Percentiles rank a stretch among this genome's conserved stretches.
Evolutionary conservation across 1,284 basidiomycete species (phyloP).

Genomic region (Cryptococcus sp.): DNA sequence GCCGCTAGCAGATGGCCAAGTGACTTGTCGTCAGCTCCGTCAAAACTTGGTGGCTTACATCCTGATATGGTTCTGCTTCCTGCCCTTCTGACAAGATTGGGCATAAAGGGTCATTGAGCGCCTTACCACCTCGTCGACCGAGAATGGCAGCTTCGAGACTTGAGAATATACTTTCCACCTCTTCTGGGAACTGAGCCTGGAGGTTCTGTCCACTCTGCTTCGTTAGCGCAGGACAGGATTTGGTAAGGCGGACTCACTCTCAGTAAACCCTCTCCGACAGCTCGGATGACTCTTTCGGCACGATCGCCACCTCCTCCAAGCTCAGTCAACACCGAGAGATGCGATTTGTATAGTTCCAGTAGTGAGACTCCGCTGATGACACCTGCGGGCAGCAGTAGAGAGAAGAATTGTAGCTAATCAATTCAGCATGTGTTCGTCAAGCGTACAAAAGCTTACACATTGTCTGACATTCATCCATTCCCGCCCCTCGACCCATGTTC

Average conservation of each 20-base stretch:
- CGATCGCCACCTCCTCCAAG: constrained; percentile 82
- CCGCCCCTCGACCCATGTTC: constrained; percentile 74
- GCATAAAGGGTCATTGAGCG: constrained; percentile 29
- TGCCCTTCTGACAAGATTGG: constrained; percentile 31
- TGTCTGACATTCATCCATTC: constrained; percentile 83
- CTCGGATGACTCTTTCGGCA: constrained; percentile 76
- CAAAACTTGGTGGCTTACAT: constrained; percentile 20
- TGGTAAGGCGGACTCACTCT: constrained; percentile 54
- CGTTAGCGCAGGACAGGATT: constrained; percentile 8
- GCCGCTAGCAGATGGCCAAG: constrained; percentile 35
- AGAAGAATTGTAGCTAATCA: constrained; percentile 79
- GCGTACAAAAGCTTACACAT: constrained; percentile 58
- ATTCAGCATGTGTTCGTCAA: neutral
- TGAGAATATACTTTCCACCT: constrained; percentile 31
- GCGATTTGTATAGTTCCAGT: constrained; percentile 69
- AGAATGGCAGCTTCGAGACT: constrained; percentile 38
- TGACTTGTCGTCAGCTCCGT: constrained; percentile 18
- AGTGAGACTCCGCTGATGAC: constrained; percentile 72
- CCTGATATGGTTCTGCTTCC: constrained; percentile 26
- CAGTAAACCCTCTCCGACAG: constrained; percentile 81
- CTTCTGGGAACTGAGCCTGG: constrained; percentile 25
- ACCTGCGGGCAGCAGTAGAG: constrained; percentile 70
- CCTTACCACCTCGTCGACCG: constrained; percentile 26
- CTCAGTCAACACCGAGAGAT: constrained; percentile 80
- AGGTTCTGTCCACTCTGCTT: constrained; percentile 38